phyloP scores from a whole-genome alignment of 192 early-diverging fungal species.

The Thamnidium elegans region DNA sequence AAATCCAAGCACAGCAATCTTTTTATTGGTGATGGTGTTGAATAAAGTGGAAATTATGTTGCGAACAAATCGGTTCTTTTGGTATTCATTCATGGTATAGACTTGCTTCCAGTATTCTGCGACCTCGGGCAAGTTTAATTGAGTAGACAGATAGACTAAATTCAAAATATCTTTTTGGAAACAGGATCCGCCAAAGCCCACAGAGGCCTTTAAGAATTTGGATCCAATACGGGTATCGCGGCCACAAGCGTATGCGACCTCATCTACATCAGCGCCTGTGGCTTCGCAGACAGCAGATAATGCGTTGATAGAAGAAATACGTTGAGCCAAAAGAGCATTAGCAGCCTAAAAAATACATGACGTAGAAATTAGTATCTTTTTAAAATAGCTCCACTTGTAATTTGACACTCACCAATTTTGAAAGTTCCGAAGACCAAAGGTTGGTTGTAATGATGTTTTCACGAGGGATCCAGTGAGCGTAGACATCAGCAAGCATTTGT shows the following conservation, averaged over 20 bases:
- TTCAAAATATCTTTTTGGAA: constrained; percentile 95
- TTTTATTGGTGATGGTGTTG: constrained; percentile 79
- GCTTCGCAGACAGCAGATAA: constrained; percentile 90
- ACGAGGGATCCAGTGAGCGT: constrained; percentile 82
- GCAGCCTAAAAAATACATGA: constrained; percentile 56
- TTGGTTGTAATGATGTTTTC: constrained; percentile 88
- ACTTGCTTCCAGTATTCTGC: constrained; percentile 93
- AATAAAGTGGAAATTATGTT: constrained; percentile 70
- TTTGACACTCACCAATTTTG: constrained; percentile 71
- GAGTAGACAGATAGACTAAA: constrained; percentile 84
- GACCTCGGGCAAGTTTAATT: constrained; percentile 83
- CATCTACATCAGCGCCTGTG: constrained; percentile 84
- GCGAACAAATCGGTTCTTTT: constrained; percentile 78
- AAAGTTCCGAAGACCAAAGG: constrained; percentile 92
- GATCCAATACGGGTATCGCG: constrained; percentile 82
- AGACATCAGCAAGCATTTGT: constrained; percentile 66
- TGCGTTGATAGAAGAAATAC: constrained; percentile 92
- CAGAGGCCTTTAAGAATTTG: constrained; percentile 85
- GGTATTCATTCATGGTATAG: constrained; percentile 87
- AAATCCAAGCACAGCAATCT: constrained; percentile 82
- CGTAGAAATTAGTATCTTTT: neutral
- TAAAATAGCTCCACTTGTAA: neutral
- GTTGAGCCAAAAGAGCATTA: constrained; percentile 92
- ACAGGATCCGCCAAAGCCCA: constrained; percentile 95
- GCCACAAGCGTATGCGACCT: constrained; percentile 89